Evolutionary conservation across 345 rosid genomes (phyloP).

Genomic region (Citrus mangshanensis): DNA sequence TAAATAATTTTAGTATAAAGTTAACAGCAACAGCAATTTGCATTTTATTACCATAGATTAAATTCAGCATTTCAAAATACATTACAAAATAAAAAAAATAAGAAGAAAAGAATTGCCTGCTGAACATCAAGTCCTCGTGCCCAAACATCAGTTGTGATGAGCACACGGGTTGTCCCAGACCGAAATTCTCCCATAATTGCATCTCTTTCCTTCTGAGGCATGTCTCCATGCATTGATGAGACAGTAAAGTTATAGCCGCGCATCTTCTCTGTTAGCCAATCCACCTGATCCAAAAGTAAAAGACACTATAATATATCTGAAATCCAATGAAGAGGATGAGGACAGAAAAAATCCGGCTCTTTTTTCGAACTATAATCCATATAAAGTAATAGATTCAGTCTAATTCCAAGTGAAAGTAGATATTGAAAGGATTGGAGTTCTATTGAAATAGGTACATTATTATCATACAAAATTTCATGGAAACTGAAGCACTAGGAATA

Average conservation of each 20-base stretch:
- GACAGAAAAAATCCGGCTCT: background rate
- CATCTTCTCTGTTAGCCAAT: constrained; percentile 98
- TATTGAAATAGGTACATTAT: background rate
- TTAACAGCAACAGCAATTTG: background rate
- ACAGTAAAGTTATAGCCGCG: constrained; percentile 86
- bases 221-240: constrained; percentile 98
- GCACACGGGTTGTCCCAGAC: constrained; percentile 78
- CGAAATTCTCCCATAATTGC: constrained; percentile 85
- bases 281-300: constrained; percentile 54
- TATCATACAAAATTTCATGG: background rate
- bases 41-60: background rate
- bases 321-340: background rate
- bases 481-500: background rate
- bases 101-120: constrained; percentile 52
- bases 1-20: background rate
- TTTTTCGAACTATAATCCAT: background rate
- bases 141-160: constrained; percentile 98
- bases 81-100: background rate
- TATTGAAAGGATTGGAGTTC: background rate
- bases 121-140: constrained; percentile 98
- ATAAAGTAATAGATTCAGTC: background rate
- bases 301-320: background rate
- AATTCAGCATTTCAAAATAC: background rate
- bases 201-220: constrained; percentile 99
- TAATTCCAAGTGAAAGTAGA: background rate